Evolutionary conservation across 2,329 filamentous ascomycete species (phyloP), one percentile per base, ranked within the genome.

Genomic region (Nothophaeocryptopus gaeumannii): DNA sequence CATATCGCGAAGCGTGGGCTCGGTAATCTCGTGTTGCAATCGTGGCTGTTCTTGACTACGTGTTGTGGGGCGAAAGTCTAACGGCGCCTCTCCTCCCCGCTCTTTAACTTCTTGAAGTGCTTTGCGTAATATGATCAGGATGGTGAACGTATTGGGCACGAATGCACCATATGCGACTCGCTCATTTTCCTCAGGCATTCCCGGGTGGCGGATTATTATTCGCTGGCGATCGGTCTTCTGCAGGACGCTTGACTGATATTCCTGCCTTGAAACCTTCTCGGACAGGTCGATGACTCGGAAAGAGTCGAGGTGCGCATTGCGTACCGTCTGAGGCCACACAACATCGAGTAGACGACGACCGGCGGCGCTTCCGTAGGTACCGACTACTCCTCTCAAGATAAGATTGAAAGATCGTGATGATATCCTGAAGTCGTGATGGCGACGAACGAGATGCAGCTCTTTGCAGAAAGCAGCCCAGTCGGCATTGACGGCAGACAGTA

Each of bases 361-460:
- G 31, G 69, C 69, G 8, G 55, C 47, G 49, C 73, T 76, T 46
- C 76, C 78, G 39, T 75, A 72, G 0, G 69, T 68, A 26, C 76
- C 72, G 2, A 79, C 74, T 8, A 83, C 69, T n/a, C 77, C 79
- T 37, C 74, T 69, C 5, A 86, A 74, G 5, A 82, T 53, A 13
- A 62, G 59, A 53, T 81, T 77, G 70, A 83, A 82, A 5, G 75
- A 65, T 2, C 63, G 60, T 0, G 70, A 58, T 10, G 33, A 39
- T 8, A 64, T 40, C 11, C 16, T 34, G 37, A 63, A 57, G 16
- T 41, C 26, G 29, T 58, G 39, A 31, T 49, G 47, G 15, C 31
- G 34, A 14, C 44, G 37, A 7, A 31, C 31, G 8, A 14, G 30
- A 35, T 35, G 45, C 9, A 55, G 14, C 31, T 29, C 20, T 26